Evolutionary conservation across 805 yeast species (phyloP).

Genomic region (Nakazawaea siamensis): DNA sequence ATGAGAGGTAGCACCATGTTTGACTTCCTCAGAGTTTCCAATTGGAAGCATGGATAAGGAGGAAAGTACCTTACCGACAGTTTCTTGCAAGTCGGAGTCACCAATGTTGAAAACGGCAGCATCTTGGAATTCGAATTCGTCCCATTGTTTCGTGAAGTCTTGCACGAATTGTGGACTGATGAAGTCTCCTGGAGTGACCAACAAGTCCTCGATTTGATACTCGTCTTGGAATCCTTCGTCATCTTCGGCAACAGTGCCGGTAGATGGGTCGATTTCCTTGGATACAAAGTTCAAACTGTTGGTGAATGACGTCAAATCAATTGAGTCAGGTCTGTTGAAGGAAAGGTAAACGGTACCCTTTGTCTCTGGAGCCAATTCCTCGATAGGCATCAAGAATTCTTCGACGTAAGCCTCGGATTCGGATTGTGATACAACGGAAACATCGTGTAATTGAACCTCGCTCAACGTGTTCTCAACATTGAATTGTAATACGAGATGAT

Average conservation of each 20-base stretch:
- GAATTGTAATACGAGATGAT: conserved; percentile 72
- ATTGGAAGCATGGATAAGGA: conserved; percentile 61
- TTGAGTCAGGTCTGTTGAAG: conserved; percentile 44
- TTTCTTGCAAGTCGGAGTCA: conserved; percentile 38
- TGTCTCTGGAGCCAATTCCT: conserved; percentile 59
- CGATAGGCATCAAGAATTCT: conserved; percentile 69
- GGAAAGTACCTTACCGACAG: conserved; percentile 43
- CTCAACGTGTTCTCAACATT: conserved; percentile 78
- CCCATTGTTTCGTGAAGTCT: conserved; percentile 66
- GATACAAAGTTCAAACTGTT: conserved; percentile 68
- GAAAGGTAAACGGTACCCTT: conserved; percentile 76
- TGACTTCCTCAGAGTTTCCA: conserved; percentile 64
- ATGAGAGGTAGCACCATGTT: conserved; percentile 52
- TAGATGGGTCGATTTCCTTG: conserved; percentile 70
- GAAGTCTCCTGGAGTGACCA: conserved; percentile 73
- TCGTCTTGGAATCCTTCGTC: conserved; percentile 91
- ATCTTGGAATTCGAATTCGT: conserved; percentile 54
- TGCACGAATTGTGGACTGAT: conserved; percentile 71
- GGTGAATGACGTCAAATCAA: conserved; percentile 37
- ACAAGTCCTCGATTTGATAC: conserved; percentile 80
- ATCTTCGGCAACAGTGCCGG: conserved; percentile 56
- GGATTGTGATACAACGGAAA: conserved; percentile 60
- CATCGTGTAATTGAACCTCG: conserved; percentile 69
- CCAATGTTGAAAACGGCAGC: conserved; percentile 61
- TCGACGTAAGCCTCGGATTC: conserved; percentile 52